Conservation (phyloP, 1,284 basidiomycete genomes). For the Sporisorium sorghi region DNA sequence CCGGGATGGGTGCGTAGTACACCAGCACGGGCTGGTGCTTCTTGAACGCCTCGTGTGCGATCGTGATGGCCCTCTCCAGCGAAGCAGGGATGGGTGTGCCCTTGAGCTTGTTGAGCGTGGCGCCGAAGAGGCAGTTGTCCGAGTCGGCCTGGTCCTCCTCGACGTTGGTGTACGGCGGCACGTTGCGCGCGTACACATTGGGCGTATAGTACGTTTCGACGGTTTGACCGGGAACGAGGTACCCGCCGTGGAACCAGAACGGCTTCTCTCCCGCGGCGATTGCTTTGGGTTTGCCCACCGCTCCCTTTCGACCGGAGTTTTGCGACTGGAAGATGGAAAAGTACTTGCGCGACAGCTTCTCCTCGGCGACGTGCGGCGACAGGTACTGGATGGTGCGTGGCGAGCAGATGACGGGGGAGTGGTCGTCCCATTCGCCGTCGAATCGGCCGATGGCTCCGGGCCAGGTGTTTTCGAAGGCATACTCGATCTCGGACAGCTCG, state of each 20-base stretch:
- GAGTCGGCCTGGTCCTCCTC: conserved; percentile 18
- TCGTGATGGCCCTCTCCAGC: conserved; percentile 20
- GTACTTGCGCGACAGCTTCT: conserved; percentile 32
- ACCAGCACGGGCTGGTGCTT: conserved; percentile 14
- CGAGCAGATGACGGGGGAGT: conserved; percentile 36
- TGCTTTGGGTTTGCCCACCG: conserved; percentile 10
- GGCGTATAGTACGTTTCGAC: conserved; percentile 39
- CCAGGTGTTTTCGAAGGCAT: conserved; percentile 48
- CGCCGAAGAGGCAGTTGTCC: conserved; percentile 38
- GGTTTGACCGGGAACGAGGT: conserved; percentile 13
- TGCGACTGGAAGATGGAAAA: conserved; percentile 27
- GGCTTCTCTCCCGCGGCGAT: conserved; percentile 34
- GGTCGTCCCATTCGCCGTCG: conserved; percentile 46
- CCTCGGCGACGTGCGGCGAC: conserved; percentile 27
- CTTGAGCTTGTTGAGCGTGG: conserved; percentile 40
- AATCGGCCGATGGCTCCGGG: conserved; percentile 42
- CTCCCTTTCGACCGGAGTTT: background rate
- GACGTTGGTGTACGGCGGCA: conserved; percentile 27
- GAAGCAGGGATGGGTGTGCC: conserved; percentile 18
- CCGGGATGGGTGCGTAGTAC: conserved; percentile 20
- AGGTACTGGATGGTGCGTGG: conserved; percentile 43
- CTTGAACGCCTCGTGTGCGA: conserved; percentile 35
- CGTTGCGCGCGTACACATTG: conserved; percentile 39
- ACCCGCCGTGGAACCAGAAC: conserved; percentile 46
- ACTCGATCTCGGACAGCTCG: conserved; percentile 32